Conservation (phyloP, 1,284 basidiomycete species). For the Sporisorium reilianum region DNA sequence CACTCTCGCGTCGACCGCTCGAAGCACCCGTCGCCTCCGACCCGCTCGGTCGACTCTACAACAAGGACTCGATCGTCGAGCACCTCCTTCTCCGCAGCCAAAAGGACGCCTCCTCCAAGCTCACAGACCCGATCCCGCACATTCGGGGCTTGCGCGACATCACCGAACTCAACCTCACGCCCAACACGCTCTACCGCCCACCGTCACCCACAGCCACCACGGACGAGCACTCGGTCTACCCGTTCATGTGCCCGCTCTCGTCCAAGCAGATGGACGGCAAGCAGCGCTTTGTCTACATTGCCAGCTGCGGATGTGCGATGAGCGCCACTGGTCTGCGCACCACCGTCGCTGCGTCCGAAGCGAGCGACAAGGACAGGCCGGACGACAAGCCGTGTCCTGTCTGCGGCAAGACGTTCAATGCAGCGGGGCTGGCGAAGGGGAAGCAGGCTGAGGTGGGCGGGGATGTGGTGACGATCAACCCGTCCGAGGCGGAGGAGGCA, state of each 20-base stretch:
- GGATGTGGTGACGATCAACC: conserved; percentile 58
- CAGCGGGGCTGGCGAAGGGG: conserved; percentile 32
- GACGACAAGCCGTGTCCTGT: conserved; percentile 48
- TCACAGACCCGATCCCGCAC: conserved; percentile 39
- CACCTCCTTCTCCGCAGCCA: conserved; percentile 54
- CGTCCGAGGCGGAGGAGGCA: conserved; percentile 28
- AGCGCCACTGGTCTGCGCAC: conserved; percentile 55
- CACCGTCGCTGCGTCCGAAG: conserved; percentile 13
- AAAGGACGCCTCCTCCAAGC: not conserved
- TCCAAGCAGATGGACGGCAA: conserved; percentile 63
- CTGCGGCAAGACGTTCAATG: conserved; percentile 50
- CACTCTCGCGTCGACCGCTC: conserved; percentile 56
- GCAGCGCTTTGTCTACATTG: conserved; percentile 61
- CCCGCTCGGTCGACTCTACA: conserved; percentile 63
- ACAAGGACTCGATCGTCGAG: conserved; percentile 64
- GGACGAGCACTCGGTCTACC: conserved; percentile 24
- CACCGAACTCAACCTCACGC: conserved; percentile 44
- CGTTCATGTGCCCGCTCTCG: conserved; percentile 65
- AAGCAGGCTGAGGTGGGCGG: conserved; percentile 17
- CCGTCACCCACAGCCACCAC: conserved; percentile 21
- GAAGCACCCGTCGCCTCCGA: conserved; percentile 59
- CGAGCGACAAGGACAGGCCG: not conserved
- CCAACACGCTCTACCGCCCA: conserved; percentile 44
- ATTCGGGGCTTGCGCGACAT: conserved; percentile 62
- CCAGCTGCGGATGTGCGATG: conserved; percentile 60